Evolutionary conservation across 1,139 yeast species (phyloP).

Genomic region (Blastobotrys capitulatus): DNA sequence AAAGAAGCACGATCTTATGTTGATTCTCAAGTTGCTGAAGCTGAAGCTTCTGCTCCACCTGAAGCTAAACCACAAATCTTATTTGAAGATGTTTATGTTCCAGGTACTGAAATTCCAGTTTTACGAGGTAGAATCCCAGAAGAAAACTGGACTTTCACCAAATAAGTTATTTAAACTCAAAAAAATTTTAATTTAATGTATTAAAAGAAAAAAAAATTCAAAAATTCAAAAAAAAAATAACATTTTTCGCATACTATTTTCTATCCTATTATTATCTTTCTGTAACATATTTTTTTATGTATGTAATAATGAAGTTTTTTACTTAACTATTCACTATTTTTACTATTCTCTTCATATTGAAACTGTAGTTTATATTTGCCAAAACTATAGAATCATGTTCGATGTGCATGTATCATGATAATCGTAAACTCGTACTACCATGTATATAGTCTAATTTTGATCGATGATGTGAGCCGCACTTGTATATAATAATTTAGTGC

Average conservation of each 20-base stretch:
- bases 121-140: slow-evolving; percentile 96
- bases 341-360: neutral
- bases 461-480: too few species aligned
- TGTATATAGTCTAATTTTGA: too few species aligned
- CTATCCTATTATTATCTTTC: too few species aligned
- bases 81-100: slow-evolving; percentile 95
- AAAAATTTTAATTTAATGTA: neutral
- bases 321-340: neutral
- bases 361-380: neutral
- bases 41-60: slow-evolving; percentile 92
- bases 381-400: too few species aligned
- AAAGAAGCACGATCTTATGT: slow-evolving; percentile 94
- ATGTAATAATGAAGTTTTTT: neutral
- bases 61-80: slow-evolving; percentile 91
- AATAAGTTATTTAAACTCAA: slow-evolving; percentile 8
- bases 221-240: neutral
- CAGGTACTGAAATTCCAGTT: slow-evolving; percentile 86
- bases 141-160: slow-evolving; percentile 43
- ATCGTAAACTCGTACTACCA: too few species aligned
- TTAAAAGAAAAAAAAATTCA: neutral
- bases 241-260: neutral
- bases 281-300: neutral
- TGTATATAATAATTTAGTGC: too few species aligned
- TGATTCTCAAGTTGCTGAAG: slow-evolving; percentile 89
- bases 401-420: too few species aligned